phyloP scores from a whole-genome alignment of 768 basidiomycete species.

The Daedaleopsis nitida region DNA sequence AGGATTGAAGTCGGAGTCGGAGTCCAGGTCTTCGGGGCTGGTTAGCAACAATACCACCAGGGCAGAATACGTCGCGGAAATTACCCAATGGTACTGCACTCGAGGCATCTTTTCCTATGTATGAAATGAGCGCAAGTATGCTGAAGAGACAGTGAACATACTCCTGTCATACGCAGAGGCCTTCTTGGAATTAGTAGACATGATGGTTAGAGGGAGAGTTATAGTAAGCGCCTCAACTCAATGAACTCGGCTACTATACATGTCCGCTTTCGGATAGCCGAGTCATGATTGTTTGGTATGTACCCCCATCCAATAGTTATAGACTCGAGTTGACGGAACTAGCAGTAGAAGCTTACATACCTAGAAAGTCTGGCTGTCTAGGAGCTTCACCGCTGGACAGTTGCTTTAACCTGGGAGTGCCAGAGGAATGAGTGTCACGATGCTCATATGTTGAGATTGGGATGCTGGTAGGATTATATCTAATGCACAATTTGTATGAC shows the following conservation, averaged over 20 bases:
- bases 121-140: neutral
- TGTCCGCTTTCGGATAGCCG: no score
- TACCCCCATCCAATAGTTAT: no score
- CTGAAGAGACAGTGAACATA: neutral
- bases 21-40: constrained; percentile 32
- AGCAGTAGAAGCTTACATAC: no score
- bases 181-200: constrained; percentile 4
- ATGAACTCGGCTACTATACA: neutral
- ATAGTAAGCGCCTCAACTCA: neutral
- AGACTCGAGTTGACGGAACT: no score
- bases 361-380: no score
- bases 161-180: constrained; percentile 7
- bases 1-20: constrained; percentile 52
- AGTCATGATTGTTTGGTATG: no score
- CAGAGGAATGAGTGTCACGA: no score
- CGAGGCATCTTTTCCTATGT: constrained; percentile 22
- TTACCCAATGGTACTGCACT: constrained; percentile 40
- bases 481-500: constrained; percentile 15
- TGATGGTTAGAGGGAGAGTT: constrained; percentile 4
- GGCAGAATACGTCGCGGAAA: neutral
- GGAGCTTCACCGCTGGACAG: no score
- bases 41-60: neutral
- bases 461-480: constrained; percentile 2
- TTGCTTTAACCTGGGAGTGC: no score
- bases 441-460: no score